Evolutionary conservation across 352 stramenopile genomes (phyloP).

Genomic region (Labyrinthula sp.): DNA sequence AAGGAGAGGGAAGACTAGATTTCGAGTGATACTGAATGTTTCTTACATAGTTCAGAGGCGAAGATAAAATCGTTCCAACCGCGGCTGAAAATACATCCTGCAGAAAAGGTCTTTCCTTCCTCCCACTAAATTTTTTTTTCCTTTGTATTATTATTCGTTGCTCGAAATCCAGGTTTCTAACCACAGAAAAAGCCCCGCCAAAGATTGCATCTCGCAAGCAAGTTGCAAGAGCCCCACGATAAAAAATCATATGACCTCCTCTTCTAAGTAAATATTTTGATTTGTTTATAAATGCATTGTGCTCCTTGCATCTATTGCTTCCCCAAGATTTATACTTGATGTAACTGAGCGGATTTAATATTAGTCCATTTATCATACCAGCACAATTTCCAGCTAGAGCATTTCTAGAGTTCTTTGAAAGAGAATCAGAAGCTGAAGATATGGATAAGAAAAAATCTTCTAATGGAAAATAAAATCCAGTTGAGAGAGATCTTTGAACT

Average conservation of each 20-base stretch:
- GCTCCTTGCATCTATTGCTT: neutral
- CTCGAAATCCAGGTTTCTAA: no score
- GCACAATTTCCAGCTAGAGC: conserved; percentile 7
- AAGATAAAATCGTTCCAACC: conserved; percentile 21
- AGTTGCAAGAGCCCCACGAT: conserved; percentile 12
- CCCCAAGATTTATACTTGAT: conserved; percentile 19
- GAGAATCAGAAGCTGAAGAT: no score
- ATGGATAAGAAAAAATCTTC: conserved; percentile 19
- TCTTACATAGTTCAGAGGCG: conserved; percentile 22
- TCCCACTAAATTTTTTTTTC: conserved; percentile 1
- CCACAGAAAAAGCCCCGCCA: conserved; percentile 15
- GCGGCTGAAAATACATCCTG: conserved; percentile 16
- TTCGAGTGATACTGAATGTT: conserved; percentile 18
- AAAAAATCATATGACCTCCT: conserved; percentile 15
- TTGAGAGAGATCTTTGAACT: conserved; percentile 19
- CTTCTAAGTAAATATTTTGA: neutral
- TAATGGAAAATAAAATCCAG: conserved; percentile 21
- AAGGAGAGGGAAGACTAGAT: neutral
- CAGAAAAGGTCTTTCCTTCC: conserved; percentile 8
- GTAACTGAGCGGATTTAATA: conserved; percentile 16
- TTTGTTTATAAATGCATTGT: no score
- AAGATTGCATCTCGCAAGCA: conserved; percentile 9
- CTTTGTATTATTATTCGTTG: no score
- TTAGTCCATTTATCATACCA: conserved; percentile 6
- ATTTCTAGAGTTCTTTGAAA: conserved; percentile 14